phyloP scores from a whole-genome alignment of 305 asterid genomes.

The Andrographis paniculata region DNA sequence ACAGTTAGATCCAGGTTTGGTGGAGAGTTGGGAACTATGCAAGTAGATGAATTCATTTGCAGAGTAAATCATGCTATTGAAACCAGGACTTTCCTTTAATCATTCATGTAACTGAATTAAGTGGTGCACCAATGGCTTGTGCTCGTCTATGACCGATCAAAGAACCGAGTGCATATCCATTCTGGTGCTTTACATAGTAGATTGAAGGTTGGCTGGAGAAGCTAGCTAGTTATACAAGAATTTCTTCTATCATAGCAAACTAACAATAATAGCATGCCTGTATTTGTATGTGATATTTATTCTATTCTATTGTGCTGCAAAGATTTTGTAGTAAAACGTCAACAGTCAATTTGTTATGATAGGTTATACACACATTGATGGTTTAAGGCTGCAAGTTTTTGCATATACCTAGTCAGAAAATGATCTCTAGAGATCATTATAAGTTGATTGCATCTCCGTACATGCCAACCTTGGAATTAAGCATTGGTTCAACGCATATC shows the following conservation, averaged over 20 bases:
- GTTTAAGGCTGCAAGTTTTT: too few species aligned
- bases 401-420: too few species aligned
- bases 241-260: too few species aligned
- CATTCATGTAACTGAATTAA: not conserved
- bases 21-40: slow-evolving; percentile 78
- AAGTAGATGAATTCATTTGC: slow-evolving; percentile 52
- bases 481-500: too few species aligned
- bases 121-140: not conserved
- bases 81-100: slow-evolving; percentile 40
- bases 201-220: not conserved
- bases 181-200: too few species aligned
- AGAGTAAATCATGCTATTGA: slow-evolving; percentile 47
- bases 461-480: too few species aligned
- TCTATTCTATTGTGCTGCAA: not conserved
- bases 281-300: not conserved
- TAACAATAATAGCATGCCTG: not conserved
- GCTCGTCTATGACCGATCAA: not conserved
- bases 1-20: slow-evolving; percentile 75
- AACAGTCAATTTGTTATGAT: not conserved
- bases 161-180: not conserved
- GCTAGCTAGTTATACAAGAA: too few species aligned
- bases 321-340: not conserved
- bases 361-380: not conserved
- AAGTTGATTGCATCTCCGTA: too few species aligned
- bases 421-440: too few species aligned